These are phyloP conservation scores for Dichotomopilus funicola DNA, from an alignment of 2,329 filamentous ascomycete species.

Conservation along the genomic window DNA sequence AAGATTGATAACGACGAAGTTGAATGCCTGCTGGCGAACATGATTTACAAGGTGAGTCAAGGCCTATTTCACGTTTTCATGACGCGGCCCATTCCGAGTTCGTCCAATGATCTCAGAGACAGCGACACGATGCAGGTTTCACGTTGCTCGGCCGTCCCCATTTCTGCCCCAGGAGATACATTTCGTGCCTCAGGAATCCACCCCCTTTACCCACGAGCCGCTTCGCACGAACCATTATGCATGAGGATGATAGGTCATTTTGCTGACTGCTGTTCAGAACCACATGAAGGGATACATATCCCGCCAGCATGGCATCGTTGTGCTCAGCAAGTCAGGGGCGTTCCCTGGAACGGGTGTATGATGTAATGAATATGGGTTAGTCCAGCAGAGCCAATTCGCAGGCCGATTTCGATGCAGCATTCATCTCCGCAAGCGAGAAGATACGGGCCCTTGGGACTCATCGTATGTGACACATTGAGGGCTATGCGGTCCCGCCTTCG, in stretches of 20 bases:
- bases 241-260: slow-evolving; percentile 28
- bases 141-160: slow-evolving; percentile 7
- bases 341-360: slow-evolving; percentile 82
- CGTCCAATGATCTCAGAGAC: no score
- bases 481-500: no score
- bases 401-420: not conserved
- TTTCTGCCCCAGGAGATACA: not conserved
- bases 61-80: no score
- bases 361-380: slow-evolving; percentile 26
- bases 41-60: slow-evolving; percentile 84
- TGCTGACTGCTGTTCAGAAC: slow-evolving; percentile 48
- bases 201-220: not conserved
- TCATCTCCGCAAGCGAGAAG: not conserved
- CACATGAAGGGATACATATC: slow-evolving; percentile 98
- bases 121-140: no score
- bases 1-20: slow-evolving; percentile 82
- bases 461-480: no score
- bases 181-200: slow-evolving; percentile 9
- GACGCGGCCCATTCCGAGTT: no score
- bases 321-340: slow-evolving; percentile 85
- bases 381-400: not conserved
- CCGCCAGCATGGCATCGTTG: slow-evolving; percentile 80
- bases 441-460: not conserved
- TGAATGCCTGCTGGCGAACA: slow-evolving; percentile 88
- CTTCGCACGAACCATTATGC: slow-evolving; percentile 12